These are phyloP conservation scores for Naganishia kalamii DNA, from an alignment of 768 basidiomycete genomes.

Conservation along the genomic window DNA sequence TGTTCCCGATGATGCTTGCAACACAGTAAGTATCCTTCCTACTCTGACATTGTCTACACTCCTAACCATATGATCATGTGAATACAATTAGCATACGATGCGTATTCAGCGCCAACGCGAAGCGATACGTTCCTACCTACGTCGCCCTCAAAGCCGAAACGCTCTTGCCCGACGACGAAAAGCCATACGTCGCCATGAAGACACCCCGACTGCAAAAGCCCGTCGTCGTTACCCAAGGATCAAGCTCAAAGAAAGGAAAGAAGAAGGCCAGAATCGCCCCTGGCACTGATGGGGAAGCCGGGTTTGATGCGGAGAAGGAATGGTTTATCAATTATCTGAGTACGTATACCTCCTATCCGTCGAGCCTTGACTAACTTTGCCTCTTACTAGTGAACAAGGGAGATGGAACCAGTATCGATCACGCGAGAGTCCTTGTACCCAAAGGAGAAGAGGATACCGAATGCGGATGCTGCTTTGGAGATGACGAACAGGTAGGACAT, in stretches of 20 bases:
- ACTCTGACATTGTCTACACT: conserved; percentile 33
- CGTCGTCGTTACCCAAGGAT: conserved; percentile 46
- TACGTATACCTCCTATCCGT: conserved; percentile 24
- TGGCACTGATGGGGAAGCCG: background rate
- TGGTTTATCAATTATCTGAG: conserved; percentile 52
- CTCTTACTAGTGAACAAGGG: conserved; percentile 37
- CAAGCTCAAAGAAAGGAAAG: conserved; percentile 37
- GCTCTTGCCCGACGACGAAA: conserved; percentile 30
- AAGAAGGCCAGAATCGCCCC: conserved; percentile 42
- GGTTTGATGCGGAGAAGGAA: conserved; percentile 37
- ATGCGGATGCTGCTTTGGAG: conserved; percentile 79
- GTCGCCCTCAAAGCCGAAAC: conserved; percentile 51
- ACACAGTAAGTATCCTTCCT: conserved; percentile 21
- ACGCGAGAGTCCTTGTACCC: conserved; percentile 52
- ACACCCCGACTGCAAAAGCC: conserved; percentile 47
- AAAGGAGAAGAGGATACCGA: conserved; percentile 59
- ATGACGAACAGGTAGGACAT: conserved; percentile 61
- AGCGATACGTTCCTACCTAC: conserved; percentile 64
- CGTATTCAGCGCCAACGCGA: conserved; percentile 47
- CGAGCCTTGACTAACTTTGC: conserved; percentile 16
- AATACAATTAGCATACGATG: conserved; percentile 56
- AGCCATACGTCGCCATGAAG: conserved; percentile 31
- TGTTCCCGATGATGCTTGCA: conserved; percentile 27
- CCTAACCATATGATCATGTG: conserved; percentile 58
- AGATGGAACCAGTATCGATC: conserved; percentile 44